Conservation (phyloP, 139 green algal genomes). For the Tetraselmis chui region DNA sequence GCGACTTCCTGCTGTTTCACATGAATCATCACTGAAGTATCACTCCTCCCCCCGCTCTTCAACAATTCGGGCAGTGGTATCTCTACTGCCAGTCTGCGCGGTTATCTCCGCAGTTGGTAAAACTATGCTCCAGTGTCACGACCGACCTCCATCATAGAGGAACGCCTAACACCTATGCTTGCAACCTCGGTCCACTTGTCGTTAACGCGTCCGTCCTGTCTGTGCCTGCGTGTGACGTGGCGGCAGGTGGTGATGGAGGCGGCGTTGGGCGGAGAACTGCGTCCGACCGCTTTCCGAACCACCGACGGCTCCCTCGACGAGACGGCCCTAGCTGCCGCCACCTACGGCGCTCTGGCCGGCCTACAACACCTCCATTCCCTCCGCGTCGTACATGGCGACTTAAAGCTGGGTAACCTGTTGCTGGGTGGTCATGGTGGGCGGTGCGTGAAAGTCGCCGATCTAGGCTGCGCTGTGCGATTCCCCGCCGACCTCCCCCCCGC, state of each 20-base stretch:
- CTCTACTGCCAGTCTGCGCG: too few species aligned
- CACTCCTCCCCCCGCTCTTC: too few species aligned
- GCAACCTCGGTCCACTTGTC: too few species aligned
- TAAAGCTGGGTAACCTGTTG: slow-evolving; percentile 6
- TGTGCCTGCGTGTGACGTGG: too few species aligned
- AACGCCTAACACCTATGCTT: too few species aligned
- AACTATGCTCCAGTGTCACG: too few species aligned
- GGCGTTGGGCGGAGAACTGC: not conserved
- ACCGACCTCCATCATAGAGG: too few species aligned
- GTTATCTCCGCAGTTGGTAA: too few species aligned
- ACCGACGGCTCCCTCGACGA: not conserved
- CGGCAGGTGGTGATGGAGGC: not conserved
- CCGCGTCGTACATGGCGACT: slow-evolving; percentile 5
- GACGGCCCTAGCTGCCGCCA: not conserved
- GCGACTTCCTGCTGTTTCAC: too few species aligned
- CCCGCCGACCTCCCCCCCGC: not conserved
- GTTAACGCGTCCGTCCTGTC: too few species aligned
- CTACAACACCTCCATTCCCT: not conserved
- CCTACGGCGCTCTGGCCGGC: not conserved
- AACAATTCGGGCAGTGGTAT: too few species aligned
- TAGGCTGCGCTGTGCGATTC: not conserved
- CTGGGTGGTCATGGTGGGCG: not conserved
- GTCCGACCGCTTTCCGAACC: not conserved
- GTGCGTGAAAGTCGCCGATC: not conserved
- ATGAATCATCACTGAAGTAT: too few species aligned